Conservation (phyloP, 352 stramenopile genomes). For the Sclerospora graminicola region DNA sequence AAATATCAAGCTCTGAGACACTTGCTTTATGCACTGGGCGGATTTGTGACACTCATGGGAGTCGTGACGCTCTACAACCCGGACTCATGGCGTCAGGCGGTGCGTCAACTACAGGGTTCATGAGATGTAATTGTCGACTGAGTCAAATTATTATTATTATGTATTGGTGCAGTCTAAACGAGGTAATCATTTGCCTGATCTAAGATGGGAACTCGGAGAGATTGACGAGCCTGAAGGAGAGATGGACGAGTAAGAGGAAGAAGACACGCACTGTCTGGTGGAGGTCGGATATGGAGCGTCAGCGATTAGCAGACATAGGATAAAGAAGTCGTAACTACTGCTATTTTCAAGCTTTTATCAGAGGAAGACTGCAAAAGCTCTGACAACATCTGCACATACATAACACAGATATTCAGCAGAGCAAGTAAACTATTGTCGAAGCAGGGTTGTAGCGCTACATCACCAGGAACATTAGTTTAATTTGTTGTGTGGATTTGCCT, state of each 20-base stretch:
- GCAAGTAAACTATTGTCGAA: too few species aligned
- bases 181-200: constrained; percentile 59
- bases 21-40: constrained; percentile 43
- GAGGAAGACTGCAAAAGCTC: constrained; percentile 4
- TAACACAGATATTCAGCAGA: constrained; percentile 17
- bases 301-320: too few species aligned
- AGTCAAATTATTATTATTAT: constrained; percentile 3
- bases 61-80: constrained; percentile 76
- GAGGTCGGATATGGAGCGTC: background rate
- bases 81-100: constrained; percentile 69
- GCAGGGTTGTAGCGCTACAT: background rate
- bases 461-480: too few species aligned
- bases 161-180: constrained; percentile 42
- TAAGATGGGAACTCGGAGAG: constrained; percentile 77
- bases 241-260: constrained; percentile 56
- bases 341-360: background rate
- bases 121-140: background rate
- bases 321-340: background rate
- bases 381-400: constrained; percentile 18
- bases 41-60: constrained; percentile 59
- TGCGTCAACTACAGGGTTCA: constrained; percentile 19
- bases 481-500: too few species aligned
- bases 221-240: constrained; percentile 70
- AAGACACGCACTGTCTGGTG: constrained; percentile 1
- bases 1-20: constrained; percentile 67